Percentiles rank a stretch among this genome's conserved stretches.
These are phyloP conservation scores for Exophiala oligosperma DNA, from an alignment of 2,329 filamentous ascomycete genomes.

Conservation along the genomic window DNA sequence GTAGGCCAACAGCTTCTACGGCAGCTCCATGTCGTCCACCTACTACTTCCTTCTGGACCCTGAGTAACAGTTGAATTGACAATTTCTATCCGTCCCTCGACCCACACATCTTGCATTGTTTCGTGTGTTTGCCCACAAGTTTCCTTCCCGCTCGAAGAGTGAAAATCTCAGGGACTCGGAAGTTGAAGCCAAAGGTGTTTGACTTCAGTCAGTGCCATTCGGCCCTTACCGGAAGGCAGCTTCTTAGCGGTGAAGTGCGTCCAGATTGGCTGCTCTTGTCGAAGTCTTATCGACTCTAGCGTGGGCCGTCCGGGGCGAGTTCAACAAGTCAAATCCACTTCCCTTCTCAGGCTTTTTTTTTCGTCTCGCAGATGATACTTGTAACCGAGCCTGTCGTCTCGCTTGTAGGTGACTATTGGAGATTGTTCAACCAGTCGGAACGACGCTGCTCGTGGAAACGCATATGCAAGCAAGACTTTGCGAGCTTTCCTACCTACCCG, in stretches of 20 bases:
- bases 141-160: not conserved
- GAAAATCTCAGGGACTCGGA: not conserved
- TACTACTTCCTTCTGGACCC: too few species aligned
- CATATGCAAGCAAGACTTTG: conserved; percentile 4
- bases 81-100: too few species aligned
- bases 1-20: too few species aligned
- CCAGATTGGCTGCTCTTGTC: conserved; percentile 10
- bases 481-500: not conserved
- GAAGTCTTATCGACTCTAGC: conserved; percentile 11
- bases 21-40: too few species aligned
- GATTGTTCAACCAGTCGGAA: not conserved
- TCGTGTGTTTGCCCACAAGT: not conserved
- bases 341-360: not conserved
- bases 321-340: not conserved
- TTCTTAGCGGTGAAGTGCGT: conserved; percentile 3
- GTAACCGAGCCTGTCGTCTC: not conserved
- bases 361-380: not conserved
- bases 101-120: not conserved
- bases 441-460: not conserved
- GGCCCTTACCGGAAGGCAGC: conserved; percentile 17
- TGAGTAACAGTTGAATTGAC: too few species aligned
- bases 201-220: not conserved
- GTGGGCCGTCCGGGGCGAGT: conserved; percentile 8
- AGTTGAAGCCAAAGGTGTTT: conserved; percentile 2
- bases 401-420: not conserved